These are phyloP conservation scores for Thozetella sp. DNA, from an alignment of 495 filamentous ascomycete genomes.

Conservation along the genomic window DNA sequence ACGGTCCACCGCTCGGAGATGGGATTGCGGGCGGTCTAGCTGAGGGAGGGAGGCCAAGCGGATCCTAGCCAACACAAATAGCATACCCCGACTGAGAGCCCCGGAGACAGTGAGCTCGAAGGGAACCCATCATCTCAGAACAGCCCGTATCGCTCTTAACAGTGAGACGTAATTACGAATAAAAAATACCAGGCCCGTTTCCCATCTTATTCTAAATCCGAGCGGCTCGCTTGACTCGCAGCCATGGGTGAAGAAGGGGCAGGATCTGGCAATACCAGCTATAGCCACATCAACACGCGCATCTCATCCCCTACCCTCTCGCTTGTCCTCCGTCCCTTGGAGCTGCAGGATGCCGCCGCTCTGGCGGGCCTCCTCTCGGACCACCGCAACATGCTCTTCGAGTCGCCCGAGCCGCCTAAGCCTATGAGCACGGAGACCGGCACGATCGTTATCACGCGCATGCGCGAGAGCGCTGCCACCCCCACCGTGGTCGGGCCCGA, in stretches of 20 bases:
- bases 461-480: neutral
- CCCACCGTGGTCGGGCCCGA: constrained; percentile 1
- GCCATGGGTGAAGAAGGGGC: neutral
- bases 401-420: neutral
- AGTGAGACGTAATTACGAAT: no score
- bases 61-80: no score
- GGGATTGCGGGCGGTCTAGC: no score
- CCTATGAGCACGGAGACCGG: constrained; percentile 2
- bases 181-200: neutral
- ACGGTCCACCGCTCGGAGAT: no score
- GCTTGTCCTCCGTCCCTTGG: neutral
- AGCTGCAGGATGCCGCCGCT: neutral
- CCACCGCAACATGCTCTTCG: constrained; percentile 1
- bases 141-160: no score
- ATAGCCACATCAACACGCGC: neutral
- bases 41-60: no score
- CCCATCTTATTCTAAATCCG: neutral
- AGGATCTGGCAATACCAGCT: neutral
- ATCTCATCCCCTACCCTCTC: neutral
- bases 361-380: neutral
- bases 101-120: no score
- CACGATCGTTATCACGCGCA: neutral
- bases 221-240: neutral
- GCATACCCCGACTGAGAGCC: no score
- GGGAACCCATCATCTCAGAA: no score